These are phyloP conservation scores for Solanum virginianum DNA, from an alignment of 257 asterid species.

Conservation along the genomic window DNA sequence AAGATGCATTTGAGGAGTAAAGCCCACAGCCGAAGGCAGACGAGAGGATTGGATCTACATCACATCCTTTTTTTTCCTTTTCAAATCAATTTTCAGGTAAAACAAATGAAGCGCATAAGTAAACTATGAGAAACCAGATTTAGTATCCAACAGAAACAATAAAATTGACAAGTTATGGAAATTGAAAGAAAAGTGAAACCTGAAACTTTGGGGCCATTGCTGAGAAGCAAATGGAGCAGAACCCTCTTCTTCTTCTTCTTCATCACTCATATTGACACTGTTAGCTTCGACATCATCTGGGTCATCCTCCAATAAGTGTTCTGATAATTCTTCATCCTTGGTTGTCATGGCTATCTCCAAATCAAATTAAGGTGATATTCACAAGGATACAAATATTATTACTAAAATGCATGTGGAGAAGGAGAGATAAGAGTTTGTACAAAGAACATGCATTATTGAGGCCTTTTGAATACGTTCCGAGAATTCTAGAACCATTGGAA, in stretches of 20 bases:
- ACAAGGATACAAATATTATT: not conserved
- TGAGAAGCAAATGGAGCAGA: slow-evolving; percentile 33
- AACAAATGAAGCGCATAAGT: not conserved
- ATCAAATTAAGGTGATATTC: not conserved
- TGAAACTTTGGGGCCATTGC: slow-evolving; percentile 95
- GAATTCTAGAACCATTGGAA: not conserved
- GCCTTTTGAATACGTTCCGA: not conserved
- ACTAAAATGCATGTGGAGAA: not conserved
- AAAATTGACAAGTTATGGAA: not conserved
- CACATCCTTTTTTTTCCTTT: not conserved
- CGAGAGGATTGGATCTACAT: not conserved
- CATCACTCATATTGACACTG: not conserved
- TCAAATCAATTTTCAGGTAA: not conserved
- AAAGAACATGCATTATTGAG: not conserved
- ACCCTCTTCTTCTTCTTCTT: slow-evolving; percentile 10
- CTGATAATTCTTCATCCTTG: slow-evolving; percentile 10
- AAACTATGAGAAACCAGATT: not conserved
- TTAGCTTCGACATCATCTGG: slow-evolving; percentile 18
- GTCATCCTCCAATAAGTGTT: slow-evolving; percentile 35
- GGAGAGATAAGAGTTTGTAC: not conserved
- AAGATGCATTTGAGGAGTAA: not conserved
- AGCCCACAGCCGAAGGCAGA: not conserved
- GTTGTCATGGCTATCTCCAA: slow-evolving; percentile 18
- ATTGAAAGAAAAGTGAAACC: slow-evolving; percentile 18
- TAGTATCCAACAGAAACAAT: not conserved